Percentiles rank a stretch among this genome's conserved stretches.
Evolutionary conservation across 306 rosid genomes (phyloP).

Genomic region (Trichosanthes cucumerina): DNA sequence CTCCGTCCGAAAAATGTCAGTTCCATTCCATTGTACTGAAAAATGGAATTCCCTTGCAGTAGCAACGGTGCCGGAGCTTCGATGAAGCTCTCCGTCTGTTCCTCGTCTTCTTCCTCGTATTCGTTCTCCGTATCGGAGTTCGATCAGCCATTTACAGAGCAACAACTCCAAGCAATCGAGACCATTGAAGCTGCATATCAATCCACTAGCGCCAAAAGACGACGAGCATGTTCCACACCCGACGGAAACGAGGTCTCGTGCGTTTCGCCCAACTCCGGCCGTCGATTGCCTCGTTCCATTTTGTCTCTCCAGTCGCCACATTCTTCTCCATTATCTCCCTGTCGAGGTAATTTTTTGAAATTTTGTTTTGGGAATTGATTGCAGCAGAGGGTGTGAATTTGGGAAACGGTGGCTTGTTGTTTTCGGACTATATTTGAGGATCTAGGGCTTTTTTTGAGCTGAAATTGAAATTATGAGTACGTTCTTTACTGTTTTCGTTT

Average conservation of each 20-base stretch:
- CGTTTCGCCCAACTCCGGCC: constrained; percentile 17
- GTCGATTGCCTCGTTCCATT: constrained; percentile 54
- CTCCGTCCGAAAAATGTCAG: neutral
- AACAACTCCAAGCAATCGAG: constrained; percentile 43
- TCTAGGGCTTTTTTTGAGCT: neutral
- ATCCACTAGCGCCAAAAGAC: constrained; percentile 31
- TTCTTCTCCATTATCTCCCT: constrained; percentile 30
- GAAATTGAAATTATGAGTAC: neutral
- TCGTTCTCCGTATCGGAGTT: constrained; percentile 19
- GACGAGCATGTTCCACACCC: neutral
- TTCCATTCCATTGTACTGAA: neutral
- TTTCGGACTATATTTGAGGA: neutral
- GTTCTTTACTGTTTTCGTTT: neutral
- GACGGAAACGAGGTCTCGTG: neutral
- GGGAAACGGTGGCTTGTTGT: neutral
- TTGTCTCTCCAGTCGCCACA: constrained; percentile 48
- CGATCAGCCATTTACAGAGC: constrained; percentile 43
- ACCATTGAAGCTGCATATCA: constrained; percentile 41
- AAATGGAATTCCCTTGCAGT: neutral
- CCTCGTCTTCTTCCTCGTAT: neutral
- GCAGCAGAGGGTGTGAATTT: neutral
- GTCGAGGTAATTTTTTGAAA: constrained; percentile 28
- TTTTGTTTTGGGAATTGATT: neutral
- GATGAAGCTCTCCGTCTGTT: neutral
- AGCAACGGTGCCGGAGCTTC: neutral